Conservation (phyloP, 2,329 filamentous ascomycete genomes). For the Neurospora crassa region DNA sequence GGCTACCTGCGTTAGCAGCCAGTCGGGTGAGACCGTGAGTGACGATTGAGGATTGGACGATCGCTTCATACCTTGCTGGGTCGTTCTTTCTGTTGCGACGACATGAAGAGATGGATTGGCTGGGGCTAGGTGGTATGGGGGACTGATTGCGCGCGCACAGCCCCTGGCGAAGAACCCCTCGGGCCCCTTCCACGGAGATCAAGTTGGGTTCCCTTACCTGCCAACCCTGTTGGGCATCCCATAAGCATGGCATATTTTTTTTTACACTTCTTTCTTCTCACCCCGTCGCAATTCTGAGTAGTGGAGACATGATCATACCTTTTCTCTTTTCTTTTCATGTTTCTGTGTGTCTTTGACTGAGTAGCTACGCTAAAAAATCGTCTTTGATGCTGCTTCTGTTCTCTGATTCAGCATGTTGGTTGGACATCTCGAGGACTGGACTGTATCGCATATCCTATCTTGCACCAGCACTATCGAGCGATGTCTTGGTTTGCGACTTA, state of each 20-base stretch:
- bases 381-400: background rate
- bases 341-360: no score
- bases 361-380: background rate
- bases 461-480: background rate
- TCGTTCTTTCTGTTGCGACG: background rate
- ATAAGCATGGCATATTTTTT: background rate
- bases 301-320: background rate
- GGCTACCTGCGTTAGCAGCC: background rate
- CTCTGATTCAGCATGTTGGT: background rate
- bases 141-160: background rate
- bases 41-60: background rate
- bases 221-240: background rate
- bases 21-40: background rate
- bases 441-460: background rate
- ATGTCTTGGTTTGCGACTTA: background rate
- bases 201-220: background rate
- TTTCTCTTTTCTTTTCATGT: background rate
- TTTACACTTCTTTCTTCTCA: background rate
- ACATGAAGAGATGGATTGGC: background rate
- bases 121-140: background rate
- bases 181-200: background rate
- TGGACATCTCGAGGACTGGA: background rate
- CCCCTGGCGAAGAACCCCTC: background rate
- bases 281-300: background rate
- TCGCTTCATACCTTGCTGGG: background rate